These are phyloP conservation scores for Naegleria fowleri DNA, from an alignment of 208 protist species.

Conservation along the genomic window DNA sequence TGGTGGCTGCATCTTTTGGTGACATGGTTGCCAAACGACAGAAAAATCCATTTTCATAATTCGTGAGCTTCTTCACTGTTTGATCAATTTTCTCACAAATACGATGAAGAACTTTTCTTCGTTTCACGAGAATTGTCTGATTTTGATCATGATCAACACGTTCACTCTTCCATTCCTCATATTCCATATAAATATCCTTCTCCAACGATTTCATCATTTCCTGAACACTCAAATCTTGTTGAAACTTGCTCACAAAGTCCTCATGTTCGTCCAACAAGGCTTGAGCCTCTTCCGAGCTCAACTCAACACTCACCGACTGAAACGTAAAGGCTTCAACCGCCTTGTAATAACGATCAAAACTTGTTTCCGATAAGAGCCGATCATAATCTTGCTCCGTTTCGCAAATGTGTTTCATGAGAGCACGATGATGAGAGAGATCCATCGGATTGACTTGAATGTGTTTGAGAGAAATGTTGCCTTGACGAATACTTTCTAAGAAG, in stretches of 20 bases:
- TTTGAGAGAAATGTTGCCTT: too few species aligned
- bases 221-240: not conserved
- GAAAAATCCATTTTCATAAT: not conserved
- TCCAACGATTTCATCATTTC: not conserved
- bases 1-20: constrained; percentile 20
- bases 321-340: not conserved
- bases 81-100: not conserved
- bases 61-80: not conserved
- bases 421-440: too few species aligned
- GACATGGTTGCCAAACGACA: not conserved
- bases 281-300: not conserved
- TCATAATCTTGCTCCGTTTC: not conserved
- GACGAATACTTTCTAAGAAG: too few species aligned
- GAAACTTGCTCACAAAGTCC: not conserved
- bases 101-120: not conserved
- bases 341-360: not conserved
- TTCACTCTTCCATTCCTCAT: not conserved
- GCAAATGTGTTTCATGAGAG: too few species aligned
- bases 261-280: not conserved
- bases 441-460: too few species aligned
- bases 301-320: not conserved
- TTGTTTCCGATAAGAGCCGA: not conserved
- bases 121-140: too few species aligned
- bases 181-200: not conserved
- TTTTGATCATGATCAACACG: not conserved